Conservation (phyloP, 2,329 filamentous ascomycete species). For the Colletotrichum horii region DNA sequence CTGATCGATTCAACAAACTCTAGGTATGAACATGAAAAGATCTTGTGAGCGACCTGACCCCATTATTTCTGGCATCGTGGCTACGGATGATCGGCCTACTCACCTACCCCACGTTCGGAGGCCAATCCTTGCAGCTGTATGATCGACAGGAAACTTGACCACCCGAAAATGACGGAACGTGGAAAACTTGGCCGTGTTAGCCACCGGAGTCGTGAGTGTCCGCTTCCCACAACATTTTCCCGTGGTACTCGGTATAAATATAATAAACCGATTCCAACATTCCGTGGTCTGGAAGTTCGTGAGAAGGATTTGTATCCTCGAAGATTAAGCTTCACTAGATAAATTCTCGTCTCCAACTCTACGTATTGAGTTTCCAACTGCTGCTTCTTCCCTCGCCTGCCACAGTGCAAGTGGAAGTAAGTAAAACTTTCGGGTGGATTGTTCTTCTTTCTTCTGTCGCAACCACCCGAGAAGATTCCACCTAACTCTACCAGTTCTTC, state of each 20-base stretch:
- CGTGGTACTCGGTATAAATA: background rate
- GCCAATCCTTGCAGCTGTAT: background rate
- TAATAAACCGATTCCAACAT: background rate
- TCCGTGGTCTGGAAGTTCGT: background rate
- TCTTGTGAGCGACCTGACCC: background rate
- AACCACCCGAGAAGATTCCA: background rate
- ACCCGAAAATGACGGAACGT: background rate
- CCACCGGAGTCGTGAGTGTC: background rate
- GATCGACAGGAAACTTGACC: background rate
- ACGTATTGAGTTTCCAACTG: background rate
- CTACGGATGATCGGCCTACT: background rate
- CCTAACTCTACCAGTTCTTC: background rate
- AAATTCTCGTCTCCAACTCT: background rate
- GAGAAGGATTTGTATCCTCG: background rate
- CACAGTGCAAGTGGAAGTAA: background rate
- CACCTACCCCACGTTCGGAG: background rate
- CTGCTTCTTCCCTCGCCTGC: background rate
- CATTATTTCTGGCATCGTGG: background rate
- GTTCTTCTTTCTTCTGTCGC: background rate
- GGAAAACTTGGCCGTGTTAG: background rate
- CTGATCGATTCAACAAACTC: background rate
- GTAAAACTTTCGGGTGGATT: background rate
- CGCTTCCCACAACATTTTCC: background rate
- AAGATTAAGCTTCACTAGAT: background rate
- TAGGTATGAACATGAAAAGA: background rate